Base-by-base conservation (phyloP, 257 asterid genomes). In the Solanum piurae region DNA sequence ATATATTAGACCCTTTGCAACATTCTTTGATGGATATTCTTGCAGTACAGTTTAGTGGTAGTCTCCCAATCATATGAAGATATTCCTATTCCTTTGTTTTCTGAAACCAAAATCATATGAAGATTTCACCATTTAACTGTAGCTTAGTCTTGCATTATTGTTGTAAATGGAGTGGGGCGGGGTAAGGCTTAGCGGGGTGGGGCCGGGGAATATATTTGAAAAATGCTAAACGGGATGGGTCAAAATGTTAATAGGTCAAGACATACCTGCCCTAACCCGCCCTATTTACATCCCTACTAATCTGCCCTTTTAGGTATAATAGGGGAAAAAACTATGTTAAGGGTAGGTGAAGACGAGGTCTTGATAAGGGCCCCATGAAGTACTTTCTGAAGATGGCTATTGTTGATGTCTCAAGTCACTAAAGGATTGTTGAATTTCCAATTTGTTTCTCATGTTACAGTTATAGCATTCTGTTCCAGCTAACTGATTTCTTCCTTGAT, bases 401-500 rank as follows among this genome's bases (percentile, higher is more conserved):
- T 46, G 64, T 84, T 95, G 66, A 52, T 80, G 82, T 79, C 20
- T n/a, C 31, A 58, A 86, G 84, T 85, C 62, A 66, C 64, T 40
- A 13, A 37, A n/a, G 37, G 4, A n/a, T 80, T 42, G 84, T 75
- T 42, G 84, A 42, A 77, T n/a, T 64, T 64, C 87, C 73, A 12
- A 20, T 60, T 85, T 37, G 87, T 85, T 66, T 85, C 33, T 62
- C 42, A 25, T 85, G 80, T 85, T 64, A 85, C 80, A 36, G 44
- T 66, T 66, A 16, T 64, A 42, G 13, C 55, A 49, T 46, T 85
- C 21, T 74, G 36, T 88, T 62, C 49, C 88, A n/a, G 88, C 66
- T 16, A 52, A 33, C 76, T 90, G 87, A 91, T 86, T 71, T 44
- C 83, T 86, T 69, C 89, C 55, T 76, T 90, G 38, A 68, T 82